These are phyloP conservation scores for Rosa hybrid DNA, from an alignment of 331 rosid species.

Conservation along the genomic window DNA sequence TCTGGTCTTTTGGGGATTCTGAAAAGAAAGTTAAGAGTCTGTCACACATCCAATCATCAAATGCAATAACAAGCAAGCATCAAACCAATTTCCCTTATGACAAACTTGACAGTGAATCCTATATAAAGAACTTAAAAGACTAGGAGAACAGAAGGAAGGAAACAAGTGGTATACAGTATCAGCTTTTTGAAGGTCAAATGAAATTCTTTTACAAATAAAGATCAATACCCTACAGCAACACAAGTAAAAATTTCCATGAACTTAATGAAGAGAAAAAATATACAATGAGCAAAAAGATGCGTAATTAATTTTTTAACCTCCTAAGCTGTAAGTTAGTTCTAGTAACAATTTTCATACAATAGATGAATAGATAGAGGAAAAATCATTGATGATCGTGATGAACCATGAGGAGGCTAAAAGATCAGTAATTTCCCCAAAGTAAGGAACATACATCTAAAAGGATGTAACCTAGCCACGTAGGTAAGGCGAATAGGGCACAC, in stretches of 20 bases:
- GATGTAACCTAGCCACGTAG: constrained; percentile 9
- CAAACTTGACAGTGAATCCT: neutral
- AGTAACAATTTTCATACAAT: neutral
- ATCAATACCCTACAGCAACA: neutral
- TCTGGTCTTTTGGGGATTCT: constrained; percentile 60
- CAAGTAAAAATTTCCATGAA: neutral
- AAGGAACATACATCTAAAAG: neutral
- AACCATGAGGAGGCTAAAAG: constrained; percentile 4
- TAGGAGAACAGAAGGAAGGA: neutral
- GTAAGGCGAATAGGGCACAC: constrained; percentile 3
- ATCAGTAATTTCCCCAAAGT: neutral
- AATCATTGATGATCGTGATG: neutral
- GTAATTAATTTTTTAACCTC: neutral
- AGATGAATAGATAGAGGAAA: constrained; percentile 7
- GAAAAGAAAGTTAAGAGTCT: constrained; percentile 29
- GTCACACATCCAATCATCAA: constrained; percentile 18
- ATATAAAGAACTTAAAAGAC: neutral
- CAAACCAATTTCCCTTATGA: neutral
- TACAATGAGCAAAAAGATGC: neutral
- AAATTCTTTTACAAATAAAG: neutral
- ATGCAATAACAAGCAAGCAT: neutral
- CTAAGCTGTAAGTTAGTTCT: neutral
- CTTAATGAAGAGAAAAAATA: neutral
- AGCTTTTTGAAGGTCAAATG: neutral
- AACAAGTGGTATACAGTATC: neutral